phyloP scores from a whole-genome alignment of 139 green algal genomes.

The Cymbomonas tetramitiformis region DNA sequence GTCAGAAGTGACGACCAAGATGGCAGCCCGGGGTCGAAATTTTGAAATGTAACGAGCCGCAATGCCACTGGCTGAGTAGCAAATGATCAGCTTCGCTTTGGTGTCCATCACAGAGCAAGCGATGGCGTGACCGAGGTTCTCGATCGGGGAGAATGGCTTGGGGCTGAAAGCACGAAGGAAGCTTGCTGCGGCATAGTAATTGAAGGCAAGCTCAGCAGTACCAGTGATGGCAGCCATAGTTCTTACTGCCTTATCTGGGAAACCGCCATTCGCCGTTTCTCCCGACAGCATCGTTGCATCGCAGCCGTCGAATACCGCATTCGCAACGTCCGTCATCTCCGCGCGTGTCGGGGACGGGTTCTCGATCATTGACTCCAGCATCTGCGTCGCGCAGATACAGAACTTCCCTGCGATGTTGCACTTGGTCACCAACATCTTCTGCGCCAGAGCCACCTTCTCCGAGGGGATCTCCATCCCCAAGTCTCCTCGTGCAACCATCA shows the following conservation, averaged over 20 bases:
- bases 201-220: conserved; percentile 17
- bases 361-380: conserved; percentile 32
- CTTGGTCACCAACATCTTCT: conserved; percentile 25
- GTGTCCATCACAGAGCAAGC: no score
- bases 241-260: conserved; percentile 18
- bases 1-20: no score
- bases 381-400: conserved; percentile 34
- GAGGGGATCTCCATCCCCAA: conserved; percentile 52
- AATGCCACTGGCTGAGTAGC: no score
- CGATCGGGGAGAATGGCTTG: no score
- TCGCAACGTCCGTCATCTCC: conserved; percentile 32
- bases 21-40: no score
- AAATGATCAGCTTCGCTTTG: no score
- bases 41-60: no score
- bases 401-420: conserved; percentile 22
- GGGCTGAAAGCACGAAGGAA: no score
- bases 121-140: no score
- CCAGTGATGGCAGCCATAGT: conserved; percentile 16
- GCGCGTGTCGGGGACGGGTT: conserved; percentile 24
- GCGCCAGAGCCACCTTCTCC: conserved; percentile 19
- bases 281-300: conserved; percentile 26
- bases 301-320: conserved; percentile 31
- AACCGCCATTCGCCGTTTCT: conserved; percentile 22
- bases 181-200: no score
- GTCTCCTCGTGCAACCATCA: conserved; percentile 64